Conservation (phyloP, 2,329 filamentous ascomycete species). For the Aspergillus sp. region DNA sequence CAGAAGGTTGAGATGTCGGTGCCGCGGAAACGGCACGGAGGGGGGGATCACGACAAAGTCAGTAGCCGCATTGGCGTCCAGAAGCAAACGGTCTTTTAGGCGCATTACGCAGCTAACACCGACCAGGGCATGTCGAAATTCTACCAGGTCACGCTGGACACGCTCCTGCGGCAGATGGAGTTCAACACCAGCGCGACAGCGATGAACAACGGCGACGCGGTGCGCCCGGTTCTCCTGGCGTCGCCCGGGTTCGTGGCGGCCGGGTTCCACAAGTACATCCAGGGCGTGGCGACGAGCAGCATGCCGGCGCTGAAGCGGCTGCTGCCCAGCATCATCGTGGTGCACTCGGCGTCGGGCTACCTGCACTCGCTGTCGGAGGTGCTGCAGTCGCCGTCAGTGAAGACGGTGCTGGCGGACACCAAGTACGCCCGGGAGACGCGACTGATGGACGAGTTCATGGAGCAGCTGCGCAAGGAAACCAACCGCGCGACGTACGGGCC, state of each 20-base stretch:
- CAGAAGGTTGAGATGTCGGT: conserved; percentile 50
- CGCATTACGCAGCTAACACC: neutral
- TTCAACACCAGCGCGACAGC: conserved; percentile 52
- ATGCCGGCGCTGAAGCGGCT: conserved; percentile 65
- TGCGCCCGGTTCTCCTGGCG: conserved; percentile 72
- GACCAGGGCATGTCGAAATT: conserved; percentile 68
- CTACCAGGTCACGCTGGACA: conserved; percentile 73
- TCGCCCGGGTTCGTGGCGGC: conserved; percentile 84
- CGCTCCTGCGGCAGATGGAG: conserved; percentile 75
- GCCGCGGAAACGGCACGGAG: conserved; percentile 47
- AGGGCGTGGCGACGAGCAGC: conserved; percentile 59
- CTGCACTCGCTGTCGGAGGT: conserved; percentile 86
- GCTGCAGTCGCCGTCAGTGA: conserved; percentile 75
- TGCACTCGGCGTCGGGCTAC: conserved; percentile 82
- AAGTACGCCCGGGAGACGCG: conserved; percentile 83
- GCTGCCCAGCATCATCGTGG: conserved; percentile 61
- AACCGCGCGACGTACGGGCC: conserved; percentile 89
- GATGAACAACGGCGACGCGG: conserved; percentile 33
- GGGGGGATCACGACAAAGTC: conserved; percentile 50
- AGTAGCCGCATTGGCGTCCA: neutral
- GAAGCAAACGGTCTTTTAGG: too few species aligned
- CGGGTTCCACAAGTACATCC: conserved; percentile 75
- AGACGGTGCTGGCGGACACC: conserved; percentile 75
- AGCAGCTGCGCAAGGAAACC: conserved; percentile 77
- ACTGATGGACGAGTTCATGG: conserved; percentile 80